phyloP scores from a whole-genome alignment of 257 asterid species.

The Nyctanthes arbortristis region DNA sequence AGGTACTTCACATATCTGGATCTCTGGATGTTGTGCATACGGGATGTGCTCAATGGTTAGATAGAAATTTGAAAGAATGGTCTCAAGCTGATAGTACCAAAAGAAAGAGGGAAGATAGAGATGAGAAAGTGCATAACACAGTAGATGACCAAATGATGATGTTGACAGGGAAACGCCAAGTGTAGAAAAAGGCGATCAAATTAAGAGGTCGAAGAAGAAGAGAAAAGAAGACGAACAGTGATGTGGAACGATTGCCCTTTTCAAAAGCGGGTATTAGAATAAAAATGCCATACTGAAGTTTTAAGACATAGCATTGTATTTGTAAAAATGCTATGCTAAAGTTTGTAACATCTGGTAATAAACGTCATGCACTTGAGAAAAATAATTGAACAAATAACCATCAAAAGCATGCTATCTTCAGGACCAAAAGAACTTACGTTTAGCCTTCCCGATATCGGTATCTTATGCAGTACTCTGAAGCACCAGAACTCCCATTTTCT shows the following conservation, averaged over 20 bases:
- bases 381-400: conserved; percentile 11
- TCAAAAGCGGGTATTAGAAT: background rate
- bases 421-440: conserved; percentile 43
- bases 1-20: conserved; percentile 72
- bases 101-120: conserved; percentile 31
- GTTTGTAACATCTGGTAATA: conserved; percentile 6
- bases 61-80: conserved; percentile 54
- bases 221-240: conserved; percentile 17
- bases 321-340: conserved; percentile 15
- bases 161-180: conserved; percentile 25
- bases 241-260: background rate
- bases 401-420: background rate
- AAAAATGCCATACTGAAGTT: too few relatives aligned
- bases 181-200: conserved; percentile 19
- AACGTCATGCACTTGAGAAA: conserved; percentile 17
- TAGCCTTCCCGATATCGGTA: conserved; percentile 33
- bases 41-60: conserved; percentile 73
- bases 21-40: conserved; percentile 55
- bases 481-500: conserved; percentile 36
- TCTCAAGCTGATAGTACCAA: conserved; percentile 52
- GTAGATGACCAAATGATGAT: conserved; percentile 23
- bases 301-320: conserved; percentile 1
- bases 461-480: conserved; percentile 39
- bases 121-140: conserved; percentile 21
- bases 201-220: conserved; percentile 43